Evolutionary conservation across 345 rosid genomes (phyloP).

Genomic region (Isatis tinctoria): DNA sequence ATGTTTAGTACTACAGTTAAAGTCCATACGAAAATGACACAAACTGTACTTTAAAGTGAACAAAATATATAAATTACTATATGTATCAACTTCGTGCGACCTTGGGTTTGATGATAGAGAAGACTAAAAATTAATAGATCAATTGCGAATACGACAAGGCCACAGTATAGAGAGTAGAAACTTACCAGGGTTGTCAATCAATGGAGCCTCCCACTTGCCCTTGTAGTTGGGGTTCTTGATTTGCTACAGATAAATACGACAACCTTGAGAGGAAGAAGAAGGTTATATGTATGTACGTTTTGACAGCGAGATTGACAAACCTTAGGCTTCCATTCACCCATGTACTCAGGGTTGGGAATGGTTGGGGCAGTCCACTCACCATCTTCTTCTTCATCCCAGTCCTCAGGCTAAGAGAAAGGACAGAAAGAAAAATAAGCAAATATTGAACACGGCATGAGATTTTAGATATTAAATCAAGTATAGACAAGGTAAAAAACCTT

Average conservation of each 20-base stretch:
- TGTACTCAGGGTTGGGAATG: constrained; percentile 92
- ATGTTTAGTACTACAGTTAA: not conserved
- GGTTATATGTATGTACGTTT: not conserved
- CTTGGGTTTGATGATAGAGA: not conserved
- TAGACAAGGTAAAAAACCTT: constrained; percentile 48
- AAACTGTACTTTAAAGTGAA: not conserved
- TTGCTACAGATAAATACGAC: constrained; percentile 48
- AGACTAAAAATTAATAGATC: not conserved
- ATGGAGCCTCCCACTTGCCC: constrained; percentile 96
- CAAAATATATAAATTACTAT: not conserved
- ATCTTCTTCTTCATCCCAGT: constrained; percentile 99
- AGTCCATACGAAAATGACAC: not conserved
- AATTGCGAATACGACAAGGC: not conserved
- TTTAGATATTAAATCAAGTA: not conserved
- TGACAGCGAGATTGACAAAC: constrained; percentile 37
- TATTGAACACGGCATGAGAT: not conserved
- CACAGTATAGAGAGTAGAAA: not conserved
- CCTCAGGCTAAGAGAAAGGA: constrained; percentile 69
- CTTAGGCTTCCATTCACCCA: constrained; percentile 93
- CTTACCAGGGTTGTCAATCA: constrained; percentile 97
- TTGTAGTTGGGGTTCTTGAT: constrained; percentile 93
- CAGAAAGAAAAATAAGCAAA: not conserved
- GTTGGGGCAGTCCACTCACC: constrained; percentile 99
- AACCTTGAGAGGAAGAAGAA: not conserved
- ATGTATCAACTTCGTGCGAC: not conserved